Percentiles rank a stretch among this genome's conserved stretches.
Conservation (phyloP, 345 rosid species). For the Rhodamnia rubescens region DNA sequence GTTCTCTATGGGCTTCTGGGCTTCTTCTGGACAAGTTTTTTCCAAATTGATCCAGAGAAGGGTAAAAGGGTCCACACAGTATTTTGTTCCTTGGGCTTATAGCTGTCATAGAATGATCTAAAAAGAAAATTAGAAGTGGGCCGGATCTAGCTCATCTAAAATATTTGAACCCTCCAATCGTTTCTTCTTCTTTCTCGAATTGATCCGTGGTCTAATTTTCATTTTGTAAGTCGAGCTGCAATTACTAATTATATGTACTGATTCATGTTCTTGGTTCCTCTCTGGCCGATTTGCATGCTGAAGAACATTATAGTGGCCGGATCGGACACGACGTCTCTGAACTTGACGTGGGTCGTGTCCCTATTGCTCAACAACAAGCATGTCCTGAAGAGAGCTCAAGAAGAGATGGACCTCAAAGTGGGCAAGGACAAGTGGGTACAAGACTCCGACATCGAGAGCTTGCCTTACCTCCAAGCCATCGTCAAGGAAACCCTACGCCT, state of each 20-base stretch:
- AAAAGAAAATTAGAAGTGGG: neutral
- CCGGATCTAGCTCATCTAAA: neutral
- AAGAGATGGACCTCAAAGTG: conserved; percentile 36
- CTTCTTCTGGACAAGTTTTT: too few species aligned
- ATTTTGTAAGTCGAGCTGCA: neutral
- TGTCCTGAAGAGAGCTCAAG: conserved; percentile 23
- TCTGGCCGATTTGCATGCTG: neutral
- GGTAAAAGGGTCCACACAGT: neutral
- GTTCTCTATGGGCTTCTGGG: too few species aligned
- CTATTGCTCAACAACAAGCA: neutral
- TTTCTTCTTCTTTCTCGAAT: neutral
- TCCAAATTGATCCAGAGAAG: neutral
- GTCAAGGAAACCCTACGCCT: conserved; percentile 50
- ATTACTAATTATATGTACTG: neutral
- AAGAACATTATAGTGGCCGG: conserved; percentile 18
- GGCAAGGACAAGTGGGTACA: conserved; percentile 38
- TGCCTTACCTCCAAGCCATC: conserved; percentile 40
- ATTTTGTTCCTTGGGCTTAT: neutral
- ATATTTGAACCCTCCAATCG: too few species aligned
- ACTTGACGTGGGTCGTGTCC: neutral
- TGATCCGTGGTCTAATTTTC: neutral
- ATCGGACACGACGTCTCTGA: neutral
- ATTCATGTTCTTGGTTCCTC: neutral
- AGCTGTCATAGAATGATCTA: neutral
- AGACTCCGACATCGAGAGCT: conserved; percentile 40